phyloP scores from a whole-genome alignment of 140 eudicot genomes.

The Oenanthe javanica region DNA sequence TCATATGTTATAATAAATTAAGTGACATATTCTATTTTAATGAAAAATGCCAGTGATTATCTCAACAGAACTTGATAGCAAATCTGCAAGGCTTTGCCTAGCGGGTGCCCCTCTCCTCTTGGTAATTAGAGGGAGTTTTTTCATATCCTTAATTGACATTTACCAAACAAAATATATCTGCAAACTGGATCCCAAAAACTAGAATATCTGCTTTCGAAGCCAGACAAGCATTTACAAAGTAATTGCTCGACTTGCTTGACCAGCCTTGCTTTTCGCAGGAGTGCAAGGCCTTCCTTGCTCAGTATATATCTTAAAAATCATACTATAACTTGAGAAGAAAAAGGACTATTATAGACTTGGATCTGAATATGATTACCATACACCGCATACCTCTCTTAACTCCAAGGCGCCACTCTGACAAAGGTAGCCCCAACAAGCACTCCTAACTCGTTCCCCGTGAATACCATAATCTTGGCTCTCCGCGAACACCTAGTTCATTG shows the following conservation, averaged over 20 bases:
- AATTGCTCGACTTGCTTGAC: neutral
- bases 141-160: neutral
- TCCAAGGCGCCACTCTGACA: constrained; percentile 98
- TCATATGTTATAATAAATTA: neutral
- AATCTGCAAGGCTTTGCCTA: neutral
- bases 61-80: neutral
- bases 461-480: constrained; percentile 96
- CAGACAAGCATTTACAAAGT: neutral
- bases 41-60: neutral
- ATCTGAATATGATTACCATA: neutral
- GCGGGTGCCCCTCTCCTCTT: neutral
- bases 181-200: neutral
- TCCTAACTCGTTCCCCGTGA: constrained; percentile 98
- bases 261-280: neutral
- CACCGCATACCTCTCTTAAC: constrained; percentile 69
- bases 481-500: constrained; percentile 63
- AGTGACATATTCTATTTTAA: neutral
- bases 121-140: neutral
- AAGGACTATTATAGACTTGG: neutral
- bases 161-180: neutral
- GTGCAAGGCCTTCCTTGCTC: neutral
- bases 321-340: neutral
- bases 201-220: neutral
- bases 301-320: neutral
- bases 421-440: constrained; percentile 99